These are phyloP conservation scores for Loxodes magnus DNA, from an alignment of 73 alveolate species.

Conservation along the genomic window DNA sequence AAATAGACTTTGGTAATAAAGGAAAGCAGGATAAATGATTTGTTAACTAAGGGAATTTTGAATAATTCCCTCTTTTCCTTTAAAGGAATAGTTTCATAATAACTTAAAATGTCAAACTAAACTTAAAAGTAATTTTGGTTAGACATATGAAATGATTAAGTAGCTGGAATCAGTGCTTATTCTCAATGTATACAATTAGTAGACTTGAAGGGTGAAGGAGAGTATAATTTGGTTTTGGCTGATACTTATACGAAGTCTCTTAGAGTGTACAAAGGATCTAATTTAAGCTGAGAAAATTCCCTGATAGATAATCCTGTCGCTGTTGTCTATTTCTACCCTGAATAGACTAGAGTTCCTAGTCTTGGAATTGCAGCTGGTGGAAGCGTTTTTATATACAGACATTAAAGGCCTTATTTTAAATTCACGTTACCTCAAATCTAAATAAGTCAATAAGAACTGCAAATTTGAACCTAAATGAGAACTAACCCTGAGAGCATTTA, in stretches of 20 bases:
- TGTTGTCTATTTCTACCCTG: constrained; percentile 39
- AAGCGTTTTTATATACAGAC: constrained; percentile 51
- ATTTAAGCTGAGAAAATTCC: constrained; percentile 31
- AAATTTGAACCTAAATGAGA: constrained; percentile 42
- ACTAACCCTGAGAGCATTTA: constrained; percentile 53
- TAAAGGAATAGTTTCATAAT: not conserved
- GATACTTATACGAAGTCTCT: constrained; percentile 33
- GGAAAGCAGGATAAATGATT: too few relatives aligned
- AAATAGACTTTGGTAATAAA: too few relatives aligned
- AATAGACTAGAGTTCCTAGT: constrained; percentile 30
- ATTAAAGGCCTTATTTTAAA: constrained; percentile 52
- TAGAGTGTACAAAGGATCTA: constrained; percentile 53
- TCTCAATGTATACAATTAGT: constrained; percentile 31
- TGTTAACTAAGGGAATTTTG: too few relatives aligned
- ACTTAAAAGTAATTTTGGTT: constrained; percentile 31
- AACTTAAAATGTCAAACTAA: constrained; percentile 1
- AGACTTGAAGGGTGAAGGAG: constrained; percentile 64
- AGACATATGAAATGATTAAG: constrained; percentile 59
- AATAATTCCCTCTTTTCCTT: too few relatives aligned
- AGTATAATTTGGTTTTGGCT: constrained; percentile 34
- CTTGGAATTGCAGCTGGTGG: constrained; percentile 84
- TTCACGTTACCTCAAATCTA: constrained; percentile 65
- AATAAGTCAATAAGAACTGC: constrained; percentile 56
- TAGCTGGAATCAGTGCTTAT: constrained; percentile 50
- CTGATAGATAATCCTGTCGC: constrained; percentile 49